These are phyloP conservation scores for Phytophthora ramorum DNA, from an alignment of 352 stramenopile genomes.

Conservation along the genomic window DNA sequence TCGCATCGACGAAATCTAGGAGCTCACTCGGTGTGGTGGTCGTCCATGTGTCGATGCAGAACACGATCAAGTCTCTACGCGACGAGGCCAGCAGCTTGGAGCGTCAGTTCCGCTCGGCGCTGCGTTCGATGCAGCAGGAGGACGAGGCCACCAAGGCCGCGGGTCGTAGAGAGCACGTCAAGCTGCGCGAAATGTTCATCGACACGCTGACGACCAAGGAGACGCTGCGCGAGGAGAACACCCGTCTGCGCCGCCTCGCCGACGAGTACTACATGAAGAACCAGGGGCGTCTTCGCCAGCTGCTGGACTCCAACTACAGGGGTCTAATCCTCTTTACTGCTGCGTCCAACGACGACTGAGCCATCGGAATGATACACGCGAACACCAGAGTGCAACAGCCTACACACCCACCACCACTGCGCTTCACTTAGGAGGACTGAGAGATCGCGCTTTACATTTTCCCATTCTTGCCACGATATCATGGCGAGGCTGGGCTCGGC, in stretches of 20 bases:
- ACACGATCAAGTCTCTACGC: slow-evolving; percentile 72
- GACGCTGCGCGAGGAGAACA: slow-evolving; percentile 67
- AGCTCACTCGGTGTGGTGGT: slow-evolving; percentile 24
- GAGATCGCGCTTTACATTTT: slow-evolving; percentile 31
- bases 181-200: slow-evolving; percentile 51
- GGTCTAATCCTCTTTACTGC: slow-evolving; percentile 41
- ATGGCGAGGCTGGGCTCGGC: slow-evolving; percentile 12
- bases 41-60: slow-evolving; percentile 39
- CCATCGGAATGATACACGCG: slow-evolving; percentile 11
- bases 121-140: slow-evolving; percentile 43
- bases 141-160: slow-evolving; percentile 28
- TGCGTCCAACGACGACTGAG: slow-evolving; percentile 31
- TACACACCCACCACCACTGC: slow-evolving; percentile 20
- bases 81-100: slow-evolving; percentile 54
- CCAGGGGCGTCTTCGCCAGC: slow-evolving; percentile 61
- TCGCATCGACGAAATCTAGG: slow-evolving; percentile 29
- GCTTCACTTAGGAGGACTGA: slow-evolving; percentile 1
- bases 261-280: slow-evolving; percentile 88
- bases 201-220: slow-evolving; percentile 59
- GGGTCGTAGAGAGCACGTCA: slow-evolving; percentile 17
- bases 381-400: slow-evolving; percentile 9
- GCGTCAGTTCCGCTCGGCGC: slow-evolving; percentile 43
- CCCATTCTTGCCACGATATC: slow-evolving; percentile 11
- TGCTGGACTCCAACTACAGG: slow-evolving; percentile 70
- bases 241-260: slow-evolving; percentile 61